A percentile compares a stretch with the other conserved stretches of the same genome.
Evolutionary conservation across 768 basidiomycete genomes (phyloP).

Genomic region (Suillus sp.): DNA sequence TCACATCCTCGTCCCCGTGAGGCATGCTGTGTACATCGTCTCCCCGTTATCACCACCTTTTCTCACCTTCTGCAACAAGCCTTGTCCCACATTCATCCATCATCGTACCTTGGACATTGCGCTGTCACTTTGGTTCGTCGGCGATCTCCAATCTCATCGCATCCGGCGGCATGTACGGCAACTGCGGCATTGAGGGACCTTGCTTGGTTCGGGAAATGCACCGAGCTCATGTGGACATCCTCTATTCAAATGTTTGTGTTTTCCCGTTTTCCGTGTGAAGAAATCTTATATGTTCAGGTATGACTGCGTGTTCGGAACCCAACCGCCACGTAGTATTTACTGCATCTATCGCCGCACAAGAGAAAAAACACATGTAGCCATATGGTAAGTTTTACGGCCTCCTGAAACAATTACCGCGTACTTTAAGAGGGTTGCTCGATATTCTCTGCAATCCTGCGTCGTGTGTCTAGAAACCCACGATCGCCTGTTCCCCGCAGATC

Average conservation of each 20-base stretch:
- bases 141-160: conserved; percentile 16
- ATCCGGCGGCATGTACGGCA: conserved; percentile 18
- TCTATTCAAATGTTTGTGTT: conserved; percentile 26
- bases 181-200: conserved; percentile 10
- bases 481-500: conserved; percentile 25
- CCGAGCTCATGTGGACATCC: conserved; percentile 12
- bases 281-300: conserved; percentile 17
- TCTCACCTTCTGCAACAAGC: conserved; percentile 23
- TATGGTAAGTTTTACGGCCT: conserved; percentile 30
- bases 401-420: conserved; percentile 9
- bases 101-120: conserved; percentile 16
- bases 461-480: too few species aligned
- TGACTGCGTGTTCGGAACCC: conserved; percentile 29
- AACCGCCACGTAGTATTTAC: conserved; percentile 34
- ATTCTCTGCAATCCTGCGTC: not conserved
- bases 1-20: conserved; percentile 17
- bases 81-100: conserved; percentile 25
- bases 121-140: not conserved
- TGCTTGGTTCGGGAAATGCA: conserved; percentile 16
- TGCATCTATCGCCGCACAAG: conserved; percentile 36
- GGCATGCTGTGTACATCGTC: too few species aligned
- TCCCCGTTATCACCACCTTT: conserved; percentile 16
- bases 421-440: not conserved
- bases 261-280: conserved; percentile 23
- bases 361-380: conserved; percentile 20